Base-by-base conservation (phyloP, 345 rosid genomes). In the Conringia planisiliqua region DNA sequence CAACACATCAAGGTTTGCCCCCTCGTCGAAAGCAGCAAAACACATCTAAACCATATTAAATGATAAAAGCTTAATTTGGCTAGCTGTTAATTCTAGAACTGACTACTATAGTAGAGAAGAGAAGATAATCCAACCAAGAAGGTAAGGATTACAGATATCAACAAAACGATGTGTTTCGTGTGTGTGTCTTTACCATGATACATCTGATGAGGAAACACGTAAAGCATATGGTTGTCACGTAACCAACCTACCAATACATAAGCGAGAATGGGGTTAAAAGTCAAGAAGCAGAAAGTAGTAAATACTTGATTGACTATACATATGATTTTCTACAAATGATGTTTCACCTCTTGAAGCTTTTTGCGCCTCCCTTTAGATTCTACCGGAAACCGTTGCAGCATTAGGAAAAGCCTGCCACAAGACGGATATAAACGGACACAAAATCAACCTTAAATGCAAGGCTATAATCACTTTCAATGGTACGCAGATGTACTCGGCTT, bases 321-420 rank as follows among this genome's bases (percentile, higher is more conserved):
- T 35, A 27, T 8, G 16, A 13, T n/a, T 39, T 33, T 24, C 4
- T 20, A 6, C 33, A 74, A 57, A 14, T 18, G 56, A 74, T 72
- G 63, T 46, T 51, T 64, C 56, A 93, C 98, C 90, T 93, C 98
- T 66, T 90, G 97, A 68, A 93, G 81, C 80, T 93, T 93, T 86
- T 93, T 93, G 60, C 91, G 87, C 40, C 97, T 79, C 26, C 98
- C 97, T 83, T 89, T 91, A 65, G 97, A 91, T 85, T 93, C 98
- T 16, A 93, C 91, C 72, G 98, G 98, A 76, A 93, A 93, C 5
- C 91, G 92, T 83, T 85, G 91, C 83, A 93, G 78, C 98, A 93
- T 93, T 71, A 93, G 59, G 82, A 93, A 93, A 48, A 93, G 88
- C 85, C 98, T 93, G 85, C 76, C 56, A 87, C 30, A 73, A 78